Evolutionary conservation across 139 green algal species (phyloP).

Genomic region (Chlamydomonas sphaeroides): DNA sequence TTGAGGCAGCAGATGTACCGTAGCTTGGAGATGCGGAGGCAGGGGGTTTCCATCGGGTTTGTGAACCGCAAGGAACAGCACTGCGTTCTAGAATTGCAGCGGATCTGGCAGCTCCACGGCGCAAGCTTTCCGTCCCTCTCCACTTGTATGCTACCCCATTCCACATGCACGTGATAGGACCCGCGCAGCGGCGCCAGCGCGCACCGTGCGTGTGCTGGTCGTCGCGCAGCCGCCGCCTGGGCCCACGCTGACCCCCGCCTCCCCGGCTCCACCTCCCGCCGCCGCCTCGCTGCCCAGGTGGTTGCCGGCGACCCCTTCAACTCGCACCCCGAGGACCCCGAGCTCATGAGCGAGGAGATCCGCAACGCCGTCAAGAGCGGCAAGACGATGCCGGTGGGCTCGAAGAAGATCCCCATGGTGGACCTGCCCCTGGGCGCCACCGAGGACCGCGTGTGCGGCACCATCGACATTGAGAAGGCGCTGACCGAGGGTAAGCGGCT

Average conservation of each 20-base stretch:
- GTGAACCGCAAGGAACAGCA: too few relatives aligned
- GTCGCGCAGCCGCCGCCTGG: too few relatives aligned
- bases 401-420: conserved; percentile 87
- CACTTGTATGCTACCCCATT: too few relatives aligned
- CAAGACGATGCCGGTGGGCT: conserved; percentile 63
- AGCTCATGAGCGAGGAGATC: conserved; percentile 84
- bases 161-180: too few relatives aligned
- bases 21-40: too few relatives aligned
- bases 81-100: too few relatives aligned
- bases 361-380: conserved; percentile 57
- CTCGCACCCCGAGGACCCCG: conserved; percentile 80
- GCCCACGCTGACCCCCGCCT: not conserved
- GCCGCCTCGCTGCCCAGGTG: conserved; percentile 63
- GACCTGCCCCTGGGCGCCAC: conserved; percentile 88
- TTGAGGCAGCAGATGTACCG: too few relatives aligned
- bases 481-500: conserved; percentile 78
- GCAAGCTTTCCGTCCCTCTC: too few relatives aligned
- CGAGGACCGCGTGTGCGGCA: conserved; percentile 94
- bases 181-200: too few relatives aligned
- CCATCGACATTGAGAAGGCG: conserved; percentile 96
- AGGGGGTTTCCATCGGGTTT: too few relatives aligned
- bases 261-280: not conserved
- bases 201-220: too few relatives aligned
- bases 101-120: too few relatives aligned
- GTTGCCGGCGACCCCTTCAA: conserved; percentile 92